These are phyloP conservation scores for Psidium guajava DNA, from an alignment of 345 rosid species.

Conservation along the genomic window DNA sequence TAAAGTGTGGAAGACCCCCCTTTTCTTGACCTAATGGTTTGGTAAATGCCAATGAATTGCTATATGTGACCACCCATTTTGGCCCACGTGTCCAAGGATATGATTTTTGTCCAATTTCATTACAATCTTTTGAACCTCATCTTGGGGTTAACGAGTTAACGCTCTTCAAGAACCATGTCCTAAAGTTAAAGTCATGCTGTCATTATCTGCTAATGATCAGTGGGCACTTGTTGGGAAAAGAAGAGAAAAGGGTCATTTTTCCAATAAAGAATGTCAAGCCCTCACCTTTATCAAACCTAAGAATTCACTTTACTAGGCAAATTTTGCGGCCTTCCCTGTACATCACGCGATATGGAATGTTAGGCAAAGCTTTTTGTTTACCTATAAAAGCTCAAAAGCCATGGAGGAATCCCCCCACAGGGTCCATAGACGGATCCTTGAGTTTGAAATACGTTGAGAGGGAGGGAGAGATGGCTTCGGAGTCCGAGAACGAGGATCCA, in stretches of 20 bases:
- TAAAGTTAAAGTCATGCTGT: not conserved
- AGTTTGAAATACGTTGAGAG: not conserved
- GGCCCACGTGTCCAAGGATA: not conserved
- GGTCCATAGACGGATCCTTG: not conserved
- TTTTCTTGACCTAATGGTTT: not conserved
- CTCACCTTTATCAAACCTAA: not conserved
- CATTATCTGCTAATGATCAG: not conserved
- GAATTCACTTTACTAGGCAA: not conserved
- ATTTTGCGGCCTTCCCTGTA: not conserved
- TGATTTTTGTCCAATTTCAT: not conserved
- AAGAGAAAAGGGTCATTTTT: not conserved
- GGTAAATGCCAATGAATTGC: not conserved
- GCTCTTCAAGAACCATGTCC: not conserved
- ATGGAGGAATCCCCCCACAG: not conserved
- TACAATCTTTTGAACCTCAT: not conserved
- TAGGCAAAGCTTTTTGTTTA: not conserved
- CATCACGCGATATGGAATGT: not conserved
- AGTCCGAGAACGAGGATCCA: not conserved
- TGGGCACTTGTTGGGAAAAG: not conserved
- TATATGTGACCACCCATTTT: not conserved
- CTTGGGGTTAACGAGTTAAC: not conserved
- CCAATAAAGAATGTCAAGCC: not conserved
- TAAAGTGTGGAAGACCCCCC: not conserved
- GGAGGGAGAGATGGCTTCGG: not conserved
- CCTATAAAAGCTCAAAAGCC: not conserved